Evolutionary conservation across 176 grass and related monocot genomes (phyloP).

Genomic region (Typha latifolia): DNA sequence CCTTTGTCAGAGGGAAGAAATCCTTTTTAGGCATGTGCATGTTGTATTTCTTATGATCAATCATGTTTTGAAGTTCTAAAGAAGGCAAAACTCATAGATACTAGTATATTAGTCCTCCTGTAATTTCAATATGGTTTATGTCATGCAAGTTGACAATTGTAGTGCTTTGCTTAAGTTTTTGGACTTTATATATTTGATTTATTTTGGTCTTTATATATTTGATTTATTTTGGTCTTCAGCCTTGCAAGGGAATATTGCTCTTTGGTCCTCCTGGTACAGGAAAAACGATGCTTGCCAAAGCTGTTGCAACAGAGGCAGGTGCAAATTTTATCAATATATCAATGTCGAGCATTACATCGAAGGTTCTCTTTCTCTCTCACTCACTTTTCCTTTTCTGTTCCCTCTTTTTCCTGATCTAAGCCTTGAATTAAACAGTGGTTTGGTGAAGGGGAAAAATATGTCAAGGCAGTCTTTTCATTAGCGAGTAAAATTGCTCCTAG

Average conservation of each 20-base stretch:
- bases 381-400: conserved; percentile 18
- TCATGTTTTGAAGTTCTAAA: too few species aligned
- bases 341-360: conserved; percentile 96
- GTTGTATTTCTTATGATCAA: not conserved
- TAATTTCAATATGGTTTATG: too few species aligned
- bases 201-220: conserved; percentile 19
- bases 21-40: not conserved
- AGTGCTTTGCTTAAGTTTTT: conserved; percentile 5
- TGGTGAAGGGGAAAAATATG: conserved; percentile 97
- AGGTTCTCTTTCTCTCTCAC: conserved; percentile 29
- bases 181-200: conserved; percentile 13
- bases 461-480: conserved; percentile 92
- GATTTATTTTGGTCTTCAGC: conserved; percentile 40
- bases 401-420: conserved; percentile 30
- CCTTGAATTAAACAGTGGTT: conserved; percentile 66
- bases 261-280: conserved; percentile 95
- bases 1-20: not conserved
- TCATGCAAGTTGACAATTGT: too few species aligned
- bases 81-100: too few species aligned
- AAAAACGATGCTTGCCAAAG: conserved; percentile 99
- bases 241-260: conserved; percentile 93
- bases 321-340: conserved; percentile 99
- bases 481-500: conserved; percentile 98
- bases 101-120: too few species aligned
- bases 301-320: conserved; percentile 96